Conservation (phyloP, 1,139 yeast species). For the Yamadazyma buinensis region DNA sequence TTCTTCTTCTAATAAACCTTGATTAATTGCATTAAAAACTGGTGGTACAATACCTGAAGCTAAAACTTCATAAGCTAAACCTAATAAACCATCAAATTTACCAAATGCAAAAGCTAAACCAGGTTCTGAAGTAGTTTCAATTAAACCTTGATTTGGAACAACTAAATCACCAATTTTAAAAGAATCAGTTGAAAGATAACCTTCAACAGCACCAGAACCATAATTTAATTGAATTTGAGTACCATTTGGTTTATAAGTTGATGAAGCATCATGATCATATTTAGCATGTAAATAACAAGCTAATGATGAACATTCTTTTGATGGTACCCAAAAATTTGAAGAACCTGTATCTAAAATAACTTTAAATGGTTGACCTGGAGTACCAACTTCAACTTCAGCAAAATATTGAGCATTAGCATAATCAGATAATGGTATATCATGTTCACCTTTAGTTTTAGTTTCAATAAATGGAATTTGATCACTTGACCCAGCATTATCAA, state of each 20-base stretch:
- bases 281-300: constrained; percentile 93
- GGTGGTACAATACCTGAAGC: constrained; percentile 94
- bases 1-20: constrained; percentile 76
- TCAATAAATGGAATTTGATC: constrained; percentile 46
- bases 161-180: constrained; percentile 77
- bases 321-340: constrained; percentile 95
- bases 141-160: constrained; percentile 87
- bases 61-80: constrained; percentile 88
- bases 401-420: constrained; percentile 93
- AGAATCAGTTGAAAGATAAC: constrained; percentile 83
- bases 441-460: constrained; percentile 26
- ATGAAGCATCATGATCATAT: constrained; percentile 77
- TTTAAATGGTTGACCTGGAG: constrained; percentile 90
- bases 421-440: constrained; percentile 81
- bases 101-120: constrained; percentile 98
- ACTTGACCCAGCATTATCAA: constrained; percentile 13
- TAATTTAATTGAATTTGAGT: constrained; percentile 78
- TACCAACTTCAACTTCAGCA: constrained; percentile 84
- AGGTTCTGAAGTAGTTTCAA: constrained; percentile 95
- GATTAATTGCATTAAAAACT: constrained; percentile 78
- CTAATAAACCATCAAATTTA: constrained; percentile 94
- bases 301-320: constrained; percentile 80
- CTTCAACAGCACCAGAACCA: constrained; percentile 91
- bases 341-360: constrained; percentile 94
- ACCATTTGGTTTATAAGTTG: constrained; percentile 83